These are phyloP conservation scores for Pseudopyrenochaeta lycopersici DNA, from an alignment of 2,329 filamentous ascomycete genomes.

Conservation along the genomic window DNA sequence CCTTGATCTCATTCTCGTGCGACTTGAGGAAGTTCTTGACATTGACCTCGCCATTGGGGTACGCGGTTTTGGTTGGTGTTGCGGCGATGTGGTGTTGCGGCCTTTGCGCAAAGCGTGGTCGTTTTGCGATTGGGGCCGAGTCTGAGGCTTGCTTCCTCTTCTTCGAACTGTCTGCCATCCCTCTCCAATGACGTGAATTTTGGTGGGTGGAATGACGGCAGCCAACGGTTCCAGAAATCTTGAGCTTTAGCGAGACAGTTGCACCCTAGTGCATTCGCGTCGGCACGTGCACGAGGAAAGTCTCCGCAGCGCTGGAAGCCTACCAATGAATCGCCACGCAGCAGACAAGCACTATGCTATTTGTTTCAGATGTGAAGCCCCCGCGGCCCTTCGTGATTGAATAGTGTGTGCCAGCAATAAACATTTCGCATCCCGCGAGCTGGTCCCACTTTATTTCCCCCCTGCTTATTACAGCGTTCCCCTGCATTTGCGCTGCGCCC, in stretches of 20 bases:
- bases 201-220: slow-evolving; percentile 13
- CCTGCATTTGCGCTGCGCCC: slow-evolving; percentile 27
- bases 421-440: slow-evolving; percentile 21
- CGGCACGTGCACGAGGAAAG: slow-evolving; percentile 14
- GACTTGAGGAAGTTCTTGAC: slow-evolving; percentile 84
- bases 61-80: slow-evolving; percentile 57
- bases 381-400: slow-evolving; percentile 8
- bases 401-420: slow-evolving; percentile 9
- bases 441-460: slow-evolving; percentile 17
- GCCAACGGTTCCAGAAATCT: slow-evolving; percentile 17
- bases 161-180: slow-evolving; percentile 29
- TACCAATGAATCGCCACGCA: slow-evolving; percentile 8
- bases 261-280: slow-evolving; percentile 15
- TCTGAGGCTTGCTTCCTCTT: slow-evolving; percentile 33
- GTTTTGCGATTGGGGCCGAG: slow-evolving; percentile 24
- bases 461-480: slow-evolving; percentile 30
- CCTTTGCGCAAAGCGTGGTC: slow-evolving; percentile 36
- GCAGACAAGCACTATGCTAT: slow-evolving; percentile 8
- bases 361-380: slow-evolving; percentile 18
- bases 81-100: slow-evolving; percentile 41
- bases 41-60: slow-evolving; percentile 79
- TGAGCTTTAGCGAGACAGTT: slow-evolving; percentile 12
- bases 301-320: slow-evolving; percentile 2
- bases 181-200: slow-evolving; percentile 1
- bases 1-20: slow-evolving; percentile 87